Evolutionary conservation across 2,329 filamentous ascomycete species (phyloP).

Genomic region (Fusarium azukiicola): DNA sequence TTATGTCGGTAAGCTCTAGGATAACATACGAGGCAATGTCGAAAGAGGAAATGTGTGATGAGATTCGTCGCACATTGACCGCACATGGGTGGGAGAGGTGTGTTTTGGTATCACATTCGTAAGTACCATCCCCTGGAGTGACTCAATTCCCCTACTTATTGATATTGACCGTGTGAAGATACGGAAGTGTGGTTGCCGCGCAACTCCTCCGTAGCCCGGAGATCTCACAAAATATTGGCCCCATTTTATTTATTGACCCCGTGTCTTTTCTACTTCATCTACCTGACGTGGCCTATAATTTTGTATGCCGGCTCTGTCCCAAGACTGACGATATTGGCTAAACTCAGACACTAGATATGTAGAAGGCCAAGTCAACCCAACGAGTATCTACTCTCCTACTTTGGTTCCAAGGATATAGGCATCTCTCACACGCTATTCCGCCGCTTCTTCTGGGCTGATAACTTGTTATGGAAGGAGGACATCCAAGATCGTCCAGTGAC

Average conservation of each 20-base stretch:
- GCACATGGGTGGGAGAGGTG: slow-evolving; percentile 73
- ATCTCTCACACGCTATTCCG: slow-evolving; percentile 78
- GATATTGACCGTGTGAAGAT: slow-evolving; percentile 53
- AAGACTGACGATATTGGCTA: slow-evolving; percentile 11
- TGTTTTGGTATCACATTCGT: slow-evolving; percentile 74
- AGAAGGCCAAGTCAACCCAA: slow-evolving; percentile 70
- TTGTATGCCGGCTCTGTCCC: slow-evolving; percentile 55
- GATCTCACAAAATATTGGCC: slow-evolving; percentile 62
- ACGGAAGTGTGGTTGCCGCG: slow-evolving; percentile 76
- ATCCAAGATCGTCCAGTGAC: slow-evolving; percentile 62
- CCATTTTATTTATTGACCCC: slow-evolving; percentile 78
- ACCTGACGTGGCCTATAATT: slow-evolving; percentile 83
- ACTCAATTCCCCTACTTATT: background rate
- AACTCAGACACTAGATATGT: slow-evolving; percentile 57
- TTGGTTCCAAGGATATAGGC: slow-evolving; percentile 78
- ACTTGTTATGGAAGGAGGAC: too few species aligned
- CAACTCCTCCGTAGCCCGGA: slow-evolving; percentile 73
- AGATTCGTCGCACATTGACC: slow-evolving; percentile 74
- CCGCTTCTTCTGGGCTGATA: slow-evolving; percentile 50
- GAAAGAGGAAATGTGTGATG: slow-evolving; percentile 44
- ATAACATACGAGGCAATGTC: slow-evolving; percentile 72
- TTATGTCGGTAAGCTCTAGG: slow-evolving; percentile 79
- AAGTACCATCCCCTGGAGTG: slow-evolving; percentile 28
- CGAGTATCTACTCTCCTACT: slow-evolving; percentile 80
- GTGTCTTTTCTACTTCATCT: slow-evolving; percentile 80